Base-by-base conservation (phyloP, 768 basidiomycete genomes). In the Rhodotorula graminis region DNA sequence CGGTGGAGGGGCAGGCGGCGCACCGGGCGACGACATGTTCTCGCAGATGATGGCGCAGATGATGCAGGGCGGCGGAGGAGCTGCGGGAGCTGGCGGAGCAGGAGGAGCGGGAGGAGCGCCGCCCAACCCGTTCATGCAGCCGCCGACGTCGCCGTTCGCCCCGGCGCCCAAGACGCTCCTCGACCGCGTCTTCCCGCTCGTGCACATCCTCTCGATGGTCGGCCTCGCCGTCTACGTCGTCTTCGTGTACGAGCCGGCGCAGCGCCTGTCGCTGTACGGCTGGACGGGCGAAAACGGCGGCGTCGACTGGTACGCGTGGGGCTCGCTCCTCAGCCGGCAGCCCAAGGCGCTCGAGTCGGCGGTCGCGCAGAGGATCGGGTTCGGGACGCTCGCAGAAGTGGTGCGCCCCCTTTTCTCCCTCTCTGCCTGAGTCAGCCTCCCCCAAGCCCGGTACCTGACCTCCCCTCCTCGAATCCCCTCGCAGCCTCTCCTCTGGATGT, bases 191-290 rank as follows among this genome's bases (percentile, higher is more conserved):
- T 72, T 79, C 50, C 77, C 77, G 25, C 60, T 78, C 50, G 37
- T 77, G 14, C 78, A 79, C 64, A 31, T 79, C 33, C 23, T 78
- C n/a, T 37, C 74, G 46, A 78, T 78, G 77, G 73, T 79, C 52
- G 71, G 59, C 9, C 64, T 79, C 3, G 76, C 74, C 6, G 60
- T 69, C 10, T 79, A 73, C 53, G 71, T 69, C 29, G 71, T 79
- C 10, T 59, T 59, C 16, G 46, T 61, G 60, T 53, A 75, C 56
- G 77, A 78, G 65, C 77, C 77, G 37, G 60, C 65, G 37, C 61
- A 53, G 46, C 61, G 76, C 63, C 61, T 71, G 3, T 55, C 60
- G 10, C 29, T 27, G 47, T 78, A 67, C 44, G 75, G 75, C 15
- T 65, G 70, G 64, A 67, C 61, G 23, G 71, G 71, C 50, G 37